These are phyloP conservation scores for Persicaria maculosa DNA, from an alignment of 148 eudicot species.

Conservation along the genomic window DNA sequence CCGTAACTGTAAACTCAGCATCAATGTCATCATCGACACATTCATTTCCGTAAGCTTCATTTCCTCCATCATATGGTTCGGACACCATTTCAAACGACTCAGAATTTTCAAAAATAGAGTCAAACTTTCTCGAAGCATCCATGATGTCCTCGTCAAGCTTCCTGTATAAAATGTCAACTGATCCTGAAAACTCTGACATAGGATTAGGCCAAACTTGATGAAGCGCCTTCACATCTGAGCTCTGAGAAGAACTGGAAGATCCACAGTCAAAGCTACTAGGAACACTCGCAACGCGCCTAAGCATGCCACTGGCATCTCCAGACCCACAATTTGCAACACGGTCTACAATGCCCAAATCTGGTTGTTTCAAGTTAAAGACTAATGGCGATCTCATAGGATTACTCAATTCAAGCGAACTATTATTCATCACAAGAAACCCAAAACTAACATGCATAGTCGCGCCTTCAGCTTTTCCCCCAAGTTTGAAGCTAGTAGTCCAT, in stretches of 20 bases:
- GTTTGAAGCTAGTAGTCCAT: slow-evolving; percentile 80
- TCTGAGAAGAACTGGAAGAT: slow-evolving; percentile 25
- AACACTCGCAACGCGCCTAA: slow-evolving; percentile 41
- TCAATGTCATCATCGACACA: slow-evolving; percentile 19
- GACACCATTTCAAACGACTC: slow-evolving; percentile 18
- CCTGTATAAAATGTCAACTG: slow-evolving; percentile 33
- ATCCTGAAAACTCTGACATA: slow-evolving; percentile 29
- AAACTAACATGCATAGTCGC: slow-evolving; percentile 73
- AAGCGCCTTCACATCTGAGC: slow-evolving; percentile 23
- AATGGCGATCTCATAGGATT: slow-evolving; percentile 25
- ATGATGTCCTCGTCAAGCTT: slow-evolving; percentile 42
- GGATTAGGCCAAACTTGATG: slow-evolving; percentile 24
- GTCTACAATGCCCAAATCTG: slow-evolving; percentile 17
- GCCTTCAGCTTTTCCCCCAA: slow-evolving; percentile 59
- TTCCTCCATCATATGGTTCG: slow-evolving; percentile 14
- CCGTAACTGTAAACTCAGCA: slow-evolving; percentile 28
- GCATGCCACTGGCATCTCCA: slow-evolving; percentile 22
- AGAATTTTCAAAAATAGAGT: slow-evolving; percentile 19
- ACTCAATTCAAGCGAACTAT: slow-evolving; percentile 29
- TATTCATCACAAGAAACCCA: slow-evolving; percentile 45
- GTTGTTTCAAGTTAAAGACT: slow-evolving; percentile 22
- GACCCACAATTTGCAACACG: slow-evolving; percentile 23
- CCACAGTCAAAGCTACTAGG: slow-evolving; percentile 26
- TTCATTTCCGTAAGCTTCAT: slow-evolving; percentile 21
- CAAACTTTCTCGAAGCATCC: slow-evolving; percentile 22